Evolutionary conservation across 139 green algal species (phyloP), one percentile per base, ranked within the genome.

Genomic region (Volvox africanus): DNA sequence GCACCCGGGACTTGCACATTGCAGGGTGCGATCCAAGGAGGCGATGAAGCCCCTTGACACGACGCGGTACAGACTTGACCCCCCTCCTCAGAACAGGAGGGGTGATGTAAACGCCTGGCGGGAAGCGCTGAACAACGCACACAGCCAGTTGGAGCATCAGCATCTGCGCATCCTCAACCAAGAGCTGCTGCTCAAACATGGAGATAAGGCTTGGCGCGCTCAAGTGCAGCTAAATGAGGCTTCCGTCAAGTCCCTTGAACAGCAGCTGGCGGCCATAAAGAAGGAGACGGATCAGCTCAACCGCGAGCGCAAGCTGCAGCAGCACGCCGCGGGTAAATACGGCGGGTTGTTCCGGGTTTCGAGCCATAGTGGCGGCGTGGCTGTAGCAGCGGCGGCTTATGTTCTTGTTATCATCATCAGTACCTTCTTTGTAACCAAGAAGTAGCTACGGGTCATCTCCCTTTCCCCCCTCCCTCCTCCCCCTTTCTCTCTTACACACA

Each of bases 91-190:
- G 81, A 89, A 55, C 87, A 94, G 93, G 86, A 88, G 89, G 17
- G 93, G 95, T 80, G 95, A 98, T 77, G 35, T 92, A 1, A 75
- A 44, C 20, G 93, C 96, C 13, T 98, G 97, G 97, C 69, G 69
- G 12, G 71, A 76, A 2, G 93, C 96, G 0, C 68, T 96, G 78
- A 94, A 98, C 86, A 98, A 98, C 90, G 96, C 96, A 6, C 83
- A 83, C 71, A 81, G 88, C 19, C 96, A 98, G 95, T 91, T 98
- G 84, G 96, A 98, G 89, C 97, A 98, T 88, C 97, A 98, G 93
- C 88, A 94, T 65, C 80, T 92, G 78, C 92, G 94, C 79, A 95
- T 98, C 82, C 68, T 97, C 6, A 98, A 98, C 92, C 85, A 98
- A 85, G 96, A 98, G 92, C 93, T 98, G 83, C 88, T 98, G 92